A percentile compares a stretch with the other conserved stretches of the same genome.
phyloP scores from a whole-genome alignment of 2,329 filamentous ascomycete species.

The Clonostachys solani region DNA sequence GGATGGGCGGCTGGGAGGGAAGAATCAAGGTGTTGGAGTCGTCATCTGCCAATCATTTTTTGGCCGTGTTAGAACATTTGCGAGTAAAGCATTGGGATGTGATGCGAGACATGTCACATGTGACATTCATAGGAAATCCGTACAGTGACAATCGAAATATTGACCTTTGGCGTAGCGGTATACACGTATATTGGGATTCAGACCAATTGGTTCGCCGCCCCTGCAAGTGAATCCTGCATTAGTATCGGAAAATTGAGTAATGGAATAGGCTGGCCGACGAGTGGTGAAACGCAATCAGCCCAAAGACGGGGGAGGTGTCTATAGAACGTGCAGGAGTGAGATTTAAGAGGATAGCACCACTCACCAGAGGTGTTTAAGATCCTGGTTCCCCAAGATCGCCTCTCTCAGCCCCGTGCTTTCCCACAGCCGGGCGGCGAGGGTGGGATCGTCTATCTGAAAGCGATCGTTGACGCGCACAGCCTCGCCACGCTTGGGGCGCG shows the following conservation, averaged over 20 bases:
- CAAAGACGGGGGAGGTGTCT: not conserved
- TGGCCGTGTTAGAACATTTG: not conserved
- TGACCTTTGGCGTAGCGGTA: constrained; percentile 85
- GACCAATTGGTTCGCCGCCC: constrained; percentile 77
- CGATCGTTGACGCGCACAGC: constrained; percentile 86
- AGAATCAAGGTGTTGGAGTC: constrained; percentile 74
- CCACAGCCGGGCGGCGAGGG: constrained; percentile 76
- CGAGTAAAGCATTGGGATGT: not conserved
- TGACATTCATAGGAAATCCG: constrained; percentile 19
- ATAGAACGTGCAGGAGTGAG: not conserved
- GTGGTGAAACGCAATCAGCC: no score
- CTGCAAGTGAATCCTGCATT: constrained; percentile 34
- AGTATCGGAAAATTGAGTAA: not conserved
- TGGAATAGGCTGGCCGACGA: not conserved
- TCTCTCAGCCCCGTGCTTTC: constrained; percentile 68
- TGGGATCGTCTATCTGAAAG: constrained; percentile 73
- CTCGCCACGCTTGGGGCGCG: constrained; percentile 73
- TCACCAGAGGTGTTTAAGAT: constrained; percentile 38
- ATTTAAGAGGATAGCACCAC: constrained; percentile 9
- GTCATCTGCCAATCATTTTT: constrained; percentile 57
- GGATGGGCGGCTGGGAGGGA: constrained; percentile 19
- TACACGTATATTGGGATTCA: constrained; percentile 85
- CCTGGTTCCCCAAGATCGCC: constrained; percentile 33
- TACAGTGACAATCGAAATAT: constrained; percentile 92
- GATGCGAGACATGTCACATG: not conserved